A percentile compares a stretch with the other conserved stretches of the same genome.
These are phyloP conservation scores for Podaxis sp. DNA, from an alignment of 768 basidiomycete genomes.

Conservation along the genomic window DNA sequence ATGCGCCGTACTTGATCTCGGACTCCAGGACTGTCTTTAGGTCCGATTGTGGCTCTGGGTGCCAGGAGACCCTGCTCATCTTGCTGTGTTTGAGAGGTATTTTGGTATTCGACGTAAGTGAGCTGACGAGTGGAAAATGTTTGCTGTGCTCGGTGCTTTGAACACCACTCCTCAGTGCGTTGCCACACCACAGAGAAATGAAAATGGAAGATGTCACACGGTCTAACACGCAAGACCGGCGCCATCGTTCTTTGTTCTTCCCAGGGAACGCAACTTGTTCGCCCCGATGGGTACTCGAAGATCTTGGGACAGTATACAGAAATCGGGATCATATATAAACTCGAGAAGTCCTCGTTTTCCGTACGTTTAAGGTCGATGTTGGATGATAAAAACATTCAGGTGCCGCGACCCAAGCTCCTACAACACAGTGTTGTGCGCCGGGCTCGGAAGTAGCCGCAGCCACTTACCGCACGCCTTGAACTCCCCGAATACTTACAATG, in stretches of 20 bases:
- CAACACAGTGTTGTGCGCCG: too few relatives aligned
- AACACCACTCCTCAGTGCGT: neutral
- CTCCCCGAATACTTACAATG: too few relatives aligned
- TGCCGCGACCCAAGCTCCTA: too few relatives aligned
- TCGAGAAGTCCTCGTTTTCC: too few relatives aligned
- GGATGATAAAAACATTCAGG: too few relatives aligned
- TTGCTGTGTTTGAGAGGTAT: neutral
- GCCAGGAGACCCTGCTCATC: neutral
- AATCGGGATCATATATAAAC: neutral
- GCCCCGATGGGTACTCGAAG: neutral
- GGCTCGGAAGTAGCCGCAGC: too few relatives aligned
- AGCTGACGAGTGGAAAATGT: neutral
- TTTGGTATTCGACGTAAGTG: neutral
- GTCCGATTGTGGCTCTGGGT: conserved; percentile 36
- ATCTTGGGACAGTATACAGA: neutral
- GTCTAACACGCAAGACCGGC: neutral
- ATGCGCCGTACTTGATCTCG: conserved; percentile 58
- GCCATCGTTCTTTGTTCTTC: neutral
- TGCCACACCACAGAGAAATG: neutral
- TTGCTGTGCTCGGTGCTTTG: neutral
- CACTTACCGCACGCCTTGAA: too few relatives aligned
- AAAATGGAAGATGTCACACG: neutral
- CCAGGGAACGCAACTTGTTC: neutral
- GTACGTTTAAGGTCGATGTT: too few relatives aligned
- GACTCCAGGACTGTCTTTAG: conserved; percentile 54